A percentile compares a stretch with the other conserved stretches of the same genome.
Conservation (phyloP, 495 filamentous ascomycete species). For the Chaetomium cochliodes region DNA sequence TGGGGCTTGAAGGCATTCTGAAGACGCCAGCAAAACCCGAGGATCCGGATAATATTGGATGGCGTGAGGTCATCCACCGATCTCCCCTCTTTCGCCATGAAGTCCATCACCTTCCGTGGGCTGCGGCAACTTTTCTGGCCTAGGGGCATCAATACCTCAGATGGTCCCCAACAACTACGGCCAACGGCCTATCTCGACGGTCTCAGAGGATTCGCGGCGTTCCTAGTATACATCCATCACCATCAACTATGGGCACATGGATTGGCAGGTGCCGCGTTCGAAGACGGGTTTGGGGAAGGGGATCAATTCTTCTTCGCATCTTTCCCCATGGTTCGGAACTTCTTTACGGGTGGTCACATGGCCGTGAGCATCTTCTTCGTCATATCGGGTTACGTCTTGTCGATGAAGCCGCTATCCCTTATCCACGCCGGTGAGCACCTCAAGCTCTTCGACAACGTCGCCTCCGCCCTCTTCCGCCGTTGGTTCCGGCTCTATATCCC, state of each 20-base stretch:
- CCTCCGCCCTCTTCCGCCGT: conserved; percentile 37
- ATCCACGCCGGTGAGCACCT: conserved; percentile 39
- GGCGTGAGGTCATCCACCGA: conserved; percentile 1
- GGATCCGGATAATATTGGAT: background rate
- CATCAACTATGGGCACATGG: conserved; percentile 44
- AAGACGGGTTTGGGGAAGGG: conserved; percentile 39
- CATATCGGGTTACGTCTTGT: conserved; percentile 53
- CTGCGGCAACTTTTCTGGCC: conserved; percentile 32
- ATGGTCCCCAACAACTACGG: conserved; percentile 24
- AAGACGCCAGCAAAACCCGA: background rate
- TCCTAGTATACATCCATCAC: conserved; percentile 51
- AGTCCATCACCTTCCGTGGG: conserved; percentile 26
- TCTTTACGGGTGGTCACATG: conserved; percentile 50
- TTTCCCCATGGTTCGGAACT: conserved; percentile 38
- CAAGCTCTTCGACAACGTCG: conserved; percentile 36
- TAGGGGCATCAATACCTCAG: conserved; percentile 9
- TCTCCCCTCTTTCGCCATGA: conserved; percentile 20
- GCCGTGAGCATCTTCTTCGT: conserved; percentile 54
- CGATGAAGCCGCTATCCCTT: conserved; percentile 48
- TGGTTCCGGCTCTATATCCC: conserved; percentile 40
- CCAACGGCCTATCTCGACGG: conserved; percentile 51
- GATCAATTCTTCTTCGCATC: conserved; percentile 43
- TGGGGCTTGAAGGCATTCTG: background rate
- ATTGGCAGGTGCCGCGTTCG: conserved; percentile 32
- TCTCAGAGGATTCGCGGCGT: conserved; percentile 46